These are phyloP conservation scores for Striga asiatica DNA, from an alignment of 257 asterid species.

Conservation along the genomic window DNA sequence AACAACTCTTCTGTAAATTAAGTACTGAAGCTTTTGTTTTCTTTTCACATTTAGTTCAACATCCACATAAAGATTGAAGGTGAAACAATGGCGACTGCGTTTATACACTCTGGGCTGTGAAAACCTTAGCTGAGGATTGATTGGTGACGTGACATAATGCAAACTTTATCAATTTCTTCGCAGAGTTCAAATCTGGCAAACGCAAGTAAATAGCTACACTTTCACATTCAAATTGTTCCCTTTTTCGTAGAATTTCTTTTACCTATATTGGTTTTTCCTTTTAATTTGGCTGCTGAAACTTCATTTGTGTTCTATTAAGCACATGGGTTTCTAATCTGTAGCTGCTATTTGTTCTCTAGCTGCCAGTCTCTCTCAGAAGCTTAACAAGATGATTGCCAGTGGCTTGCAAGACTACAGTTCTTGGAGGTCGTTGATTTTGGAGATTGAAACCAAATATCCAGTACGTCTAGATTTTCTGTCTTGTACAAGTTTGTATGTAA, in stretches of 20 bases:
- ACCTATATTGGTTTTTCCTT: background rate
- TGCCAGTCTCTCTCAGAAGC: conserved; percentile 31
- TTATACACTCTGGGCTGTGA: background rate
- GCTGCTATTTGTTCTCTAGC: conserved; percentile 25
- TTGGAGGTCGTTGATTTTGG: conserved; percentile 55
- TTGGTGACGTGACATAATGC: background rate
- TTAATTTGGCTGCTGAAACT: background rate
- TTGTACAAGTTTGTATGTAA: background rate
- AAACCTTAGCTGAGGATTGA: conserved; percentile 18
- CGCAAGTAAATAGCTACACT: conserved; percentile 16
- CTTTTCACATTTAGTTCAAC: too few species aligned
- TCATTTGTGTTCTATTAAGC: conserved; percentile 1
- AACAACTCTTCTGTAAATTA: too few species aligned
- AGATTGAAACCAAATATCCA: conserved; percentile 40
- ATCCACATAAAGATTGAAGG: background rate
- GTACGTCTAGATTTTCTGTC: conserved; percentile 29
- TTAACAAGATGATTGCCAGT: conserved; percentile 40
- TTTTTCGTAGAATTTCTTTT: background rate
- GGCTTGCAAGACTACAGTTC: conserved; percentile 45
- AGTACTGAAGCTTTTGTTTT: too few species aligned
- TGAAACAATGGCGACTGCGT: background rate
- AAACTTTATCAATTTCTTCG: conserved; percentile 16
- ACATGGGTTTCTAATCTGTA: conserved; percentile 12
- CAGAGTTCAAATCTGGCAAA: conserved; percentile 12
- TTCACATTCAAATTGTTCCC: background rate